These are phyloP conservation scores for Juglanconis oblonga DNA, from an alignment of 2,329 filamentous ascomycete genomes.

Conservation along the genomic window DNA sequence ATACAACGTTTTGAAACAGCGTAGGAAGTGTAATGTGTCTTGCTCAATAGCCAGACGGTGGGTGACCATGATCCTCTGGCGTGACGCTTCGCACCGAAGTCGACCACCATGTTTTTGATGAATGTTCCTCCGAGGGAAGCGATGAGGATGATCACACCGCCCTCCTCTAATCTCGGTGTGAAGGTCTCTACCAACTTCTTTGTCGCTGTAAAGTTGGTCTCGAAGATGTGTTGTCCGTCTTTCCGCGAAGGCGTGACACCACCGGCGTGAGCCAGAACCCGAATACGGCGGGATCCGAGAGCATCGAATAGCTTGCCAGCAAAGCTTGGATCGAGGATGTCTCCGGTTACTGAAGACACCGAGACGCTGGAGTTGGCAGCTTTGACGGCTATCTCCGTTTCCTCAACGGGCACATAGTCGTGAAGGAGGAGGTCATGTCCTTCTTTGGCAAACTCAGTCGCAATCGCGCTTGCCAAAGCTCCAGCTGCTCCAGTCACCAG, in stretches of 20 bases:
- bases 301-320: not conserved
- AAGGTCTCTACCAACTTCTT: constrained; percentile 1
- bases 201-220: constrained; percentile 6
- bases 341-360: constrained; percentile 3
- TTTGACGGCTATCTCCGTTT: not conserved
- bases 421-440: constrained; percentile 5
- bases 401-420: not conserved
- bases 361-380: not conserved
- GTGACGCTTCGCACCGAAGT: constrained; percentile 7
- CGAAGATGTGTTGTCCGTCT: constrained; percentile 6
- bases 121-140: not conserved
- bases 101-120: constrained; percentile 4
- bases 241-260: not conserved
- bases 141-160: constrained; percentile 1
- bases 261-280: constrained; percentile 4
- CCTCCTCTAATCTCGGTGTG: not conserved
- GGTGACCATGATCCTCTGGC: not conserved
- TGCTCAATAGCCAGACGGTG: constrained; percentile 9
- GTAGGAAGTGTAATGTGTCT: constrained; percentile 4
- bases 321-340: constrained; percentile 1
- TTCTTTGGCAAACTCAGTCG: constrained; percentile 6
- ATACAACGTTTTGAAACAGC: constrained; percentile 7
- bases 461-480: constrained; percentile 1
- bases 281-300: constrained; percentile 5
- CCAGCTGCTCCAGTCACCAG: constrained; percentile 3